A percentile compares a stretch with the other conserved stretches of the same genome.
Evolutionary conservation across 768 basidiomycete genomes (phyloP).

Genomic region (Tulasnella sp.): DNA sequence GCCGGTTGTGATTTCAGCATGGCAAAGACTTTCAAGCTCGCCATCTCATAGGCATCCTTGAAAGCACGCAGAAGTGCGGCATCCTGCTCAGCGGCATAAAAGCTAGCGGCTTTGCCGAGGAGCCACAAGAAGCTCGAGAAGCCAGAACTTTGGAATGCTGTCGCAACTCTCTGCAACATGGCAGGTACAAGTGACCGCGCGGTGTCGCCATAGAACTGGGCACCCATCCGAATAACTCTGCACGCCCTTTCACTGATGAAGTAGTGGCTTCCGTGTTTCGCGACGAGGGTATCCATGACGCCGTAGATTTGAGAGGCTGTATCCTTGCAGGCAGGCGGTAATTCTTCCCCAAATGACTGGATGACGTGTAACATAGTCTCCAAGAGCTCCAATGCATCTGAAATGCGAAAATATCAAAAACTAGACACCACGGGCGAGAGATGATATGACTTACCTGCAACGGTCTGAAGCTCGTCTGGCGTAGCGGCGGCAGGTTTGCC

Average conservation of each 20-base stretch:
- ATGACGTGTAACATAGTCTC: slow-evolving; percentile 86
- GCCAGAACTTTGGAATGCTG: slow-evolving; percentile 68
- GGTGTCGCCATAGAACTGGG: slow-evolving; percentile 66
- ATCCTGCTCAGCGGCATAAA: slow-evolving; percentile 61
- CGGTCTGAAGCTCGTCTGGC: slow-evolving; percentile 58
- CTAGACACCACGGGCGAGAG: background rate
- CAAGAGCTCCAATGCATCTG: slow-evolving; percentile 83
- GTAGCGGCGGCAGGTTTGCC: slow-evolving; percentile 44
- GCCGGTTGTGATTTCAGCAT: slow-evolving; percentile 60
- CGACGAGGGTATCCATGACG: slow-evolving; percentile 70
- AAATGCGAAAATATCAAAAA: background rate
- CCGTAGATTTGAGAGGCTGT: slow-evolving; percentile 74
- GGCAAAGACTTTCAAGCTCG: slow-evolving; percentile 58
- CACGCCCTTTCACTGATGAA: slow-evolving; percentile 74
- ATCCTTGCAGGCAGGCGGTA: slow-evolving; percentile 68
- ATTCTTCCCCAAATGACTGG: slow-evolving; percentile 66
- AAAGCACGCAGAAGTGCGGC: slow-evolving; percentile 46
- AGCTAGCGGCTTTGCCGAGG: slow-evolving; percentile 69
- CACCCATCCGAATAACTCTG: slow-evolving; percentile 71
- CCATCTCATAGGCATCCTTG: slow-evolving; percentile 57
- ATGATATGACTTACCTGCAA: slow-evolving; percentile 47
- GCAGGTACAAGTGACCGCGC: slow-evolving; percentile 58
- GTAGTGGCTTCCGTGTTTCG: slow-evolving; percentile 65
- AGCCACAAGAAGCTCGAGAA: slow-evolving; percentile 91
- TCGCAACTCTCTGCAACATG: slow-evolving; percentile 63